Evolutionary conservation across 148 eudicot genomes (phyloP), one percentile per base, ranked within the genome.

Genomic region (Rhododendron simsii): DNA sequence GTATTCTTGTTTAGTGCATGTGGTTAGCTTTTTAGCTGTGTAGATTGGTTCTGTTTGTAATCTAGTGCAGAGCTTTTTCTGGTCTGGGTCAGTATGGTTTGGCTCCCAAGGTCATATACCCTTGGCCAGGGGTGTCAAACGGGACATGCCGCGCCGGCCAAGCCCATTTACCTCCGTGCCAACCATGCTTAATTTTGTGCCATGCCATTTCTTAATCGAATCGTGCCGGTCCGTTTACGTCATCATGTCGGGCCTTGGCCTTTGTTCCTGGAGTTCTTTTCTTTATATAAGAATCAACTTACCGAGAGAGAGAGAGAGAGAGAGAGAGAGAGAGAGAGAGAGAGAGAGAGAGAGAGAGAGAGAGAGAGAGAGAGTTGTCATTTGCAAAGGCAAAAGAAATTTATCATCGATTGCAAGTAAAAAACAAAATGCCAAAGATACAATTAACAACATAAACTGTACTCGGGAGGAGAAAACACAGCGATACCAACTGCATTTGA

Each of bases 401-500:
- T 59, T 55, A 86, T 53, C 77, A 82, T 39, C 28, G 50, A 69
- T 20, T 4, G 47, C 69, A 77, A 77, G 59, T 71, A 5, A 13
- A 74, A 59, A 59, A 83, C 80, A 76, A 37, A 30, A 57, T 48
- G 21, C 47, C 47, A n/a, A 63, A 63, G 79, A 63, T 33, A 67
- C 33, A 67, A 67, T 67, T 10, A 61, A 74, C 78, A 78, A 63
- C 82, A 82, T 33, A 13, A 81, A 61, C 77, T 65, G 47, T 41
- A 61, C 78, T 71, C 61, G 11, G 65, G 61, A 7, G 57, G 5
- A 76, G 39, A 78, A 44, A 65, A 79, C 55, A 28, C 16, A 39
- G 73, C 28, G 33, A 45, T 61, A 48, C 71, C 88, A 86, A 81
- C 84, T 7, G 50, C 84, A 48, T 53, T n/a, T 69, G 50, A 50